A percentile compares a stretch with the other conserved stretches of the same genome.
Evolutionary conservation across 1,284 basidiomycete species (phyloP).

Genomic region (Austroboletus niveus): DNA sequence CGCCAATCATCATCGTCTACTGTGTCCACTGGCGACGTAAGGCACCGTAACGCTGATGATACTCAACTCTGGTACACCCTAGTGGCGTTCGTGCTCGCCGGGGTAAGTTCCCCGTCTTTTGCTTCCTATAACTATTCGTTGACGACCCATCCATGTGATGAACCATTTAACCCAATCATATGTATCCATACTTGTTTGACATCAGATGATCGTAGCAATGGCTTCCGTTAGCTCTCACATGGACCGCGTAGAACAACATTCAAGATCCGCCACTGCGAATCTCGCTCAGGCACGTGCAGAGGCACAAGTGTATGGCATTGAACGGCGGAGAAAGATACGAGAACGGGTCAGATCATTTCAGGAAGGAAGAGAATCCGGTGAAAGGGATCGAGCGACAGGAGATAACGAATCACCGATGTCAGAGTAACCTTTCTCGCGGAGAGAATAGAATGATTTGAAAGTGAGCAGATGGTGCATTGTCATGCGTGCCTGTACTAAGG

Average conservation of each 20-base stretch:
- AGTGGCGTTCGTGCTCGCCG: constrained; percentile 11
- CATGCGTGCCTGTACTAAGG: background rate
- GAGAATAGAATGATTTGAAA: background rate
- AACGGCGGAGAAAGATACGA: constrained; percentile 40
- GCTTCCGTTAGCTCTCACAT: constrained; percentile 14
- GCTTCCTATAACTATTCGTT: background rate
- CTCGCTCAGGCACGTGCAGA: constrained; percentile 43
- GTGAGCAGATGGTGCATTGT: background rate
- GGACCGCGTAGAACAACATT: constrained; percentile 24
- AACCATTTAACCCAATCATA: background rate
- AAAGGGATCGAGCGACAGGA: background rate
- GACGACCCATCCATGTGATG: background rate
- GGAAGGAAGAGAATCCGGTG: background rate
- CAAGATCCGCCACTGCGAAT: constrained; percentile 39
- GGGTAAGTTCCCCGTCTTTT: constrained; percentile 11
- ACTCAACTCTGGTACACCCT: constrained; percentile 15
- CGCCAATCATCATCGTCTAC: constrained; percentile 12
- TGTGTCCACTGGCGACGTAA: background rate
- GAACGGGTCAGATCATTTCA: constrained; percentile 33
- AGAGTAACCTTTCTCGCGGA: background rate
- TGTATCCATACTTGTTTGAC: background rate
- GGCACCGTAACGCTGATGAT: background rate
- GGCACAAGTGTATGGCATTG: constrained; percentile 39
- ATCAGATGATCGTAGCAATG: constrained; percentile 12
- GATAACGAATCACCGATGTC: background rate